Base-by-base conservation (phyloP, 225 moss, liverwort and hornwort species). In the Neckera pumila region DNA sequence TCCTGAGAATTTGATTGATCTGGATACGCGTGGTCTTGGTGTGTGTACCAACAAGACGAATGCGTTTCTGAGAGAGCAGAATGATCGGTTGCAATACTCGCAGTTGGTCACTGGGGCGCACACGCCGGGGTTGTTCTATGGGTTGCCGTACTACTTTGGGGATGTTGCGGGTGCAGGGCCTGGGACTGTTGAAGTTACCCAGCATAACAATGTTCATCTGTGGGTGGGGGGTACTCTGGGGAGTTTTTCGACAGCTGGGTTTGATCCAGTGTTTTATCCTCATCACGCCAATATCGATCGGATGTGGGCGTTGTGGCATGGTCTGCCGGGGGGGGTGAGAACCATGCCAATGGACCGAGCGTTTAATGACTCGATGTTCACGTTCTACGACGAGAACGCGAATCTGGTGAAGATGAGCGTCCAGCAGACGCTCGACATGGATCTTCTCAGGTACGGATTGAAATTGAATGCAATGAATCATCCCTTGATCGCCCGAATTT, bases 171-270 rank as follows among this genome's bases (percentile, higher is more conserved):
- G 91, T 3, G 0, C 0, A 26, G 89, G 89, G 4, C 62, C 83
- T 2, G 91, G 91, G 14, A 80, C 84, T 8, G n/a, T 91, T 25
- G 89, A 89, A 65, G 86, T 83, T 36, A 0, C 26, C 14, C 89
- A 84, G 8, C 91, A 91, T 43, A 75, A 87, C 14, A 18, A 53
- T 6, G 75, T 91, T 6, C 91, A 90, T 59, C 31, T 49, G 16
- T 90, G 90, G 90, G 75, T 88, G 6, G 90, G 85, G 19, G 77
- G 77, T 27, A 84, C 87, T 27, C 80, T 91, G 86, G 84, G 80
- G 20, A 79, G 36, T n/a, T 89, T 91, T 34, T 34, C 57, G 1
- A 33, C 60, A 22, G 56, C 91, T 7, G 89, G 56, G 33, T 62
- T 7, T 16, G 91, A 91, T 75, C 91, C 91, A 6, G 22, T 87